Conservation (phyloP, 164 flowering plant genomes). For the Chimonanthus salicifolius region DNA sequence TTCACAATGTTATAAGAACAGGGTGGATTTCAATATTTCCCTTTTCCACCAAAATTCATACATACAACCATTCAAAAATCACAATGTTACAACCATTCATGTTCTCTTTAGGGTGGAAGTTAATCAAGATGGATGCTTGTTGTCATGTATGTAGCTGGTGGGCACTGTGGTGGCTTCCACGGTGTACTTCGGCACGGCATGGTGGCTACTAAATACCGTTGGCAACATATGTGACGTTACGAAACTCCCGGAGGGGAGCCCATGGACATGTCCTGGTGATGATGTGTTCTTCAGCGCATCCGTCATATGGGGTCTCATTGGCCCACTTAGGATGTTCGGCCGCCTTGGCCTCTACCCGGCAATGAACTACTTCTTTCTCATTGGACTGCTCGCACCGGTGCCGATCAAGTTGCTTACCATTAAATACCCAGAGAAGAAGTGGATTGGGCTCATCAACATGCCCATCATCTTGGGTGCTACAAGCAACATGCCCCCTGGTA, state of each 20-base stretch:
- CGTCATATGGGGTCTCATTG: constrained; percentile 21
- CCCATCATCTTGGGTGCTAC: constrained; percentile 42
- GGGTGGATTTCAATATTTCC: background rate
- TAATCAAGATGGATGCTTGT: background rate
- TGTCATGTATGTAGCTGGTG: constrained; percentile 28
- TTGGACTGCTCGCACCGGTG: constrained; percentile 2
- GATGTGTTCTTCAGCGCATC: constrained; percentile 19
- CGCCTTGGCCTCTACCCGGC: constrained; percentile 5
- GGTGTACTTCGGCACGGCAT: constrained; percentile 13
- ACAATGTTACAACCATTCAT: background rate
- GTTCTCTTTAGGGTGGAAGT: background rate
- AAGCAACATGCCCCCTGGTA: constrained; percentile 36
- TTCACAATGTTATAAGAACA: too few relatives aligned
- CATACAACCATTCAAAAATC: background rate
- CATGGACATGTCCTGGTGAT: constrained; percentile 8
- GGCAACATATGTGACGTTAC: constrained; percentile 16
- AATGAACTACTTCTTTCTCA: constrained; percentile 3
- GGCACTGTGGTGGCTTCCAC: constrained; percentile 17
- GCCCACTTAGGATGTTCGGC: constrained; percentile 18
- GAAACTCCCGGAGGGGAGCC: constrained; percentile 5
- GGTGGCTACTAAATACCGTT: constrained; percentile 17
- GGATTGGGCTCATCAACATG: constrained; percentile 50
- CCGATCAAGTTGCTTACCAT: background rate
- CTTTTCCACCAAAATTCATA: too few relatives aligned
- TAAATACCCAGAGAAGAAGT: constrained; percentile 22